Evolutionary conservation across 2,329 filamentous ascomycete genomes (phyloP), one percentile per base, ranked within the genome.

Genomic region (Colletotrichum tropicicola): DNA sequence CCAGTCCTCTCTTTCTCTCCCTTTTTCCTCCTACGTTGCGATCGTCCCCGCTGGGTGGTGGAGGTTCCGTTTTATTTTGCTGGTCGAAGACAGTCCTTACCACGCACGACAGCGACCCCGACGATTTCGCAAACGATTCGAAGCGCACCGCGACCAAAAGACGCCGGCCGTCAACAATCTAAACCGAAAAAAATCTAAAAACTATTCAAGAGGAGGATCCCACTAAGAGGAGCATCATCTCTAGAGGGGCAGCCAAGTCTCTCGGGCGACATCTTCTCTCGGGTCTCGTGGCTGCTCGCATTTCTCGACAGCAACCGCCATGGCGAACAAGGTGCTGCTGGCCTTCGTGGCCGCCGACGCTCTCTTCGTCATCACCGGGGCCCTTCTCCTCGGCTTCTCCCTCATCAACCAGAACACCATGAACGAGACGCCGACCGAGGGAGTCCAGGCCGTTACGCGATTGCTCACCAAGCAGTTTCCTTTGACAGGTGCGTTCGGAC

Each of bases 301-400:
- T 56, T 61, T 48, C 67, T 51, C 59, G 59, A 45, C 70, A 37
- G 6, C 52, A 75, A 19, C 47, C 47, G 28, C 15, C 48, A 88
- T 88, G 85, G 80, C 79, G 63, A 87, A 85, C 80, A 86, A 84
- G 69, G 79, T 88, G 66, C 81, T 87, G 65, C 69, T 81, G 68
- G 76, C 82, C 69, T 85, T 85, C 62, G 72, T 86, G 68, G 75
- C 74, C 68, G 75, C 79, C 72, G 83, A 87, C 73, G 66, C 78
- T 59, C 74, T 88, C 69, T 88, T 88, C 74, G 79, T 85, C 68
- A 72, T 78, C 59, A 84, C 84, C 65, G 86, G 86, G 59, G 79
- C 82, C 69, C 75, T 88, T 72, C 82, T 85, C 73, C 75, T 89
- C 66, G 85, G 79, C 61, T 88, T 88, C 75, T 84, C 80, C 56